phyloP scores from a whole-genome alignment of 352 stramenopile species.

The Phytophthora citrophthora region DNA sequence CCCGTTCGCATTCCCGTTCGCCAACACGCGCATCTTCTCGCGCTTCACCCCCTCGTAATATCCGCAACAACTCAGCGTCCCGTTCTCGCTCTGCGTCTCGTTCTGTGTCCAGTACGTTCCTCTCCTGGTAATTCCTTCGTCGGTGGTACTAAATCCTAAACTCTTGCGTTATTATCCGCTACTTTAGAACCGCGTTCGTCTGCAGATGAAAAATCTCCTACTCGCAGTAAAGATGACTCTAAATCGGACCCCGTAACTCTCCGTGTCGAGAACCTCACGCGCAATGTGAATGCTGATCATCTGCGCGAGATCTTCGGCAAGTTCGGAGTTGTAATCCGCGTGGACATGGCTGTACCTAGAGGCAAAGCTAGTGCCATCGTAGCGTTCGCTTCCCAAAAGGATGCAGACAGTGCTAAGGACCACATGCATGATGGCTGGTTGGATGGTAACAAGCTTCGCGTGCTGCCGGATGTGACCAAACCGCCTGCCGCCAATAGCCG shows the following conservation, averaged over 20 bases:
- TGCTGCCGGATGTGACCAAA: slow-evolving; percentile 36
- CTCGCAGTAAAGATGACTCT: slow-evolving; percentile 4
- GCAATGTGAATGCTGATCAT: slow-evolving; percentile 86
- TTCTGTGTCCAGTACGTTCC: slow-evolving; percentile 21
- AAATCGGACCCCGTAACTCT: slow-evolving; percentile 44
- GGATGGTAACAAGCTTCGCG: slow-evolving; percentile 79
- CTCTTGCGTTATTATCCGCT: not conserved
- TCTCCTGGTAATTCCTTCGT: no score
- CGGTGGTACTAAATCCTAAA: slow-evolving; percentile 5
- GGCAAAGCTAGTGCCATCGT: slow-evolving; percentile 60
- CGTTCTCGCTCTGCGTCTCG: slow-evolving; percentile 24
- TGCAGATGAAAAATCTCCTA: slow-evolving; percentile 4
- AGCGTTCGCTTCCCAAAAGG: slow-evolving; percentile 51
- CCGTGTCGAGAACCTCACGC: slow-evolving; percentile 84
- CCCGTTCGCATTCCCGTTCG: slow-evolving; percentile 19
- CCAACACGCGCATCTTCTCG: slow-evolving; percentile 6
- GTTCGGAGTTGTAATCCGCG: slow-evolving; percentile 70
- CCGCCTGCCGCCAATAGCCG: slow-evolving; percentile 1
- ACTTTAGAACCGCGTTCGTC: slow-evolving; percentile 14
- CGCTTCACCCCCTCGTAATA: not conserved
- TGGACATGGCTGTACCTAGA: slow-evolving; percentile 54
- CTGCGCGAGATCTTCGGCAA: slow-evolving; percentile 89
- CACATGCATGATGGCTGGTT: slow-evolving; percentile 90
- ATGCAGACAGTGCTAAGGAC: slow-evolving; percentile 63
- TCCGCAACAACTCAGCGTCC: slow-evolving; percentile 5